phyloP scores from a whole-genome alignment of 768 basidiomycete genomes.

The Leccinum arenicola region DNA sequence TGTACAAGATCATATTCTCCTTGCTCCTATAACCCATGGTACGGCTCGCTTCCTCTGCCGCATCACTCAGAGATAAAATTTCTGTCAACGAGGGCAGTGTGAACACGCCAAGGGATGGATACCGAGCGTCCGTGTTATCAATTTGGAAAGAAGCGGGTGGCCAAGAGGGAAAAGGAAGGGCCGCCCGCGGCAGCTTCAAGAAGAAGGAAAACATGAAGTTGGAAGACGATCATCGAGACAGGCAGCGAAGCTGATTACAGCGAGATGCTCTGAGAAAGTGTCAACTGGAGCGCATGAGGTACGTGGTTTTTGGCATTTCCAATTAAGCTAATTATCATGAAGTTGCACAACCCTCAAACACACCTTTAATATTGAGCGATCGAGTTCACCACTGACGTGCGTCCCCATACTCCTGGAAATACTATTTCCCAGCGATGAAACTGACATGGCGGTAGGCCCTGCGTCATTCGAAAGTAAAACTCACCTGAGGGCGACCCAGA shows the following conservation, averaged over 20 bases:
- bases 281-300: constrained; percentile 91
- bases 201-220: constrained; percentile 38
- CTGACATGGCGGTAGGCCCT: constrained; percentile 59
- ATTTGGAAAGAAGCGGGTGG: constrained; percentile 87
- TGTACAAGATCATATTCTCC: constrained; percentile 67
- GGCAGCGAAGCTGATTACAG: constrained; percentile 72
- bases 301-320: no score
- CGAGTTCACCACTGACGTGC: constrained; percentile 90
- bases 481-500: constrained; percentile 96
- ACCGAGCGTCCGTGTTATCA: constrained; percentile 69
- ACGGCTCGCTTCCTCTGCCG: constrained; percentile 35
- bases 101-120: constrained; percentile 57
- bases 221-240: constrained; percentile 57
- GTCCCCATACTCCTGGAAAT: constrained; percentile 26
- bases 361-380: constrained; percentile 42
- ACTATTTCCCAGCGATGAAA: background rate
- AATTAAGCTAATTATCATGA: no score
- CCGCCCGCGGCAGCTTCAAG: constrained; percentile 81
- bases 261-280: constrained; percentile 82
- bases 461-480: constrained; percentile 94
- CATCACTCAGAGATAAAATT: constrained; percentile 18
- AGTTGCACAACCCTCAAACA: no score
- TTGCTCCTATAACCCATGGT: constrained; percentile 72
- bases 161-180: constrained; percentile 83
- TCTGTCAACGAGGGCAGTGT: constrained; percentile 11